Base-by-base conservation (phyloP, 345 rosid genomes). In the Lumnitzera racemosa region DNA sequence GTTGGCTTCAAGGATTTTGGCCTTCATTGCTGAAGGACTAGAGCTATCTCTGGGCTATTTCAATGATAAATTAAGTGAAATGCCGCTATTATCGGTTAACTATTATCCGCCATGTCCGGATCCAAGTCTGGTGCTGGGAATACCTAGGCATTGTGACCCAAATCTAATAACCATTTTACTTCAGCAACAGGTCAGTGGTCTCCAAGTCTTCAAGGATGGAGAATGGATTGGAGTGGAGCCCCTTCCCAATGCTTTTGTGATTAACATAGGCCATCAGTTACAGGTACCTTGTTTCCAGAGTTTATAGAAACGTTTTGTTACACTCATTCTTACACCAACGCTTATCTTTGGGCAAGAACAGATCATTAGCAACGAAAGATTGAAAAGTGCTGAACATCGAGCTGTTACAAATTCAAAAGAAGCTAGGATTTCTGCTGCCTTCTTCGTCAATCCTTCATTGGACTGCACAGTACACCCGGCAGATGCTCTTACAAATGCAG, bases 51-150 rank as follows among this genome's bases (percentile, higher is more conserved):
- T 1, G 0, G 65, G 64, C 15, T 73, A 57, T 51, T 64, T 81
- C 12, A 14, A 24, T 17, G 57, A 59, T 27, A 61, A 58, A 16
- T 47, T 63, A 12, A 58, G 23, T 29, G 48, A 54, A 66, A 56
- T 11, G 4, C 61, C 49, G 13, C 24, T 74, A 46, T 29, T 74
- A 56, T 20, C 59, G 13, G 29, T 72, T 2, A 72, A 75, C 50
- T 47, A 64, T 63, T 68, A 71, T 48, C 79, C 76, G 0, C 68
- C 81, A 2, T 78, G 79, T 59, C 79, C 77, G 14, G 65, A 76
- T 13, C 82, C 81, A 15, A 72, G 70, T 36, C 61, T 76, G 57
- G 66, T 74, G 27, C 47, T 78, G n/a, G 82, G 80, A 61, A 29
- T 68, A 24, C 59, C 70, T 7, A 68, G 57, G 47, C 80, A 75